phyloP scores from a whole-genome alignment of 768 basidiomycete genomes.

The Suillus subluteus region DNA sequence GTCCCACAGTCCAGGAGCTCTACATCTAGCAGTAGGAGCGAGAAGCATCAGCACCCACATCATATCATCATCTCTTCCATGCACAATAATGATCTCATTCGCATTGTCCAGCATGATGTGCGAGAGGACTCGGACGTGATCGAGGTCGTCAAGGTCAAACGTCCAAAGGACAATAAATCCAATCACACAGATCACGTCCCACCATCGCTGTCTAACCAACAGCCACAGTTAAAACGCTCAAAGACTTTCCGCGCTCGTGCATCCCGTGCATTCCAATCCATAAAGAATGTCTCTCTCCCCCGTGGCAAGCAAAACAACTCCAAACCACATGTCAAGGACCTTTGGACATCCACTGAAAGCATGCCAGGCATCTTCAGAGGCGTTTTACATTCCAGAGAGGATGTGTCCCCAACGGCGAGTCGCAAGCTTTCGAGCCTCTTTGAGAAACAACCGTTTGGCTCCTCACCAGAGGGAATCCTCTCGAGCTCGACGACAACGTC shows the following conservation, averaged over 20 bases:
- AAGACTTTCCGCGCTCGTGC: conserved; percentile 52
- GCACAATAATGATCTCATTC: conserved; percentile 20
- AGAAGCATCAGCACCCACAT: conserved; percentile 36
- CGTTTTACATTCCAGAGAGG: conserved; percentile 5
- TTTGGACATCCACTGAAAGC: conserved; percentile 34
- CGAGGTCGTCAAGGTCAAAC: conserved; percentile 62
- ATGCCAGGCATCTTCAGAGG: conserved; percentile 32
- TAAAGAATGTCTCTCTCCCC: conserved; percentile 40
- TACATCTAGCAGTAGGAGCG: conserved; percentile 26
- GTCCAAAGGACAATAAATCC: conserved; percentile 28
- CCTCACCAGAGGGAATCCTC: conserved; percentile 24
- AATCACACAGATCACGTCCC: background rate
- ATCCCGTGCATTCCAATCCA: conserved; percentile 48
- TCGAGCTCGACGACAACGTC: conserved; percentile 13
- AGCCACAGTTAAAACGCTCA: conserved; percentile 34
- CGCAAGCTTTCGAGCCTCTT: conserved; percentile 27
- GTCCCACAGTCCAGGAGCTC: conserved; percentile 1
- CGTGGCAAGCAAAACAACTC: conserved; percentile 35
- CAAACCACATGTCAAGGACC: conserved; percentile 45
- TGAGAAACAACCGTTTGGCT: conserved; percentile 27
- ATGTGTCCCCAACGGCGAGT: conserved; percentile 33
- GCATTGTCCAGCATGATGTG: conserved; percentile 32
- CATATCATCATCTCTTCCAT: conserved; percentile 23
- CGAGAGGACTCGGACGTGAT: conserved; percentile 57
- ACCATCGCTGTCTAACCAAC: conserved; percentile 19